Percentiles rank a stretch among this genome's conserved stretches.
phyloP scores from a whole-genome alignment of 768 basidiomycete species.

The Lanmaoa rubissima region DNA sequence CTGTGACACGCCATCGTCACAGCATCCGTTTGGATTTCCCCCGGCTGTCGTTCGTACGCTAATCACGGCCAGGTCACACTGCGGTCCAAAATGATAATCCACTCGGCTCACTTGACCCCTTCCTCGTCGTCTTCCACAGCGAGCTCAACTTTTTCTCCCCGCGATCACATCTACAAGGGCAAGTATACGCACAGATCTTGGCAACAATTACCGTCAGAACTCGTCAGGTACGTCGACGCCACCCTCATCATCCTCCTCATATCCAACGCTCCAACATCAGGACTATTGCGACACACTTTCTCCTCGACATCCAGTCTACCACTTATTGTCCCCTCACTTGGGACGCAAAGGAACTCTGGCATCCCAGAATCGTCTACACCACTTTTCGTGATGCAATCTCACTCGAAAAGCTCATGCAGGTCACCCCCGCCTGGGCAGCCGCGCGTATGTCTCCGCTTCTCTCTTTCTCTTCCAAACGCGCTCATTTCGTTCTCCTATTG shows the following conservation, averaged over 20 bases:
- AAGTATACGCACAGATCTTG: slow-evolving; percentile 57
- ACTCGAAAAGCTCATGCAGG: slow-evolving; percentile 59
- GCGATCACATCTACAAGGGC: slow-evolving; percentile 49
- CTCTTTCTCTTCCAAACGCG: neutral
- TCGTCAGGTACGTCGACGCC: slow-evolving; percentile 51
- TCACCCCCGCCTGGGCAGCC: slow-evolving; percentile 57
- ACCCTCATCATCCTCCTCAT: slow-evolving; percentile 24
- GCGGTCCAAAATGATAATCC: slow-evolving; percentile 35
- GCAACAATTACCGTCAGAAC: slow-evolving; percentile 60
- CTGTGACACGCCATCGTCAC: slow-evolving; percentile 31
- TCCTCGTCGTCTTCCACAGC: slow-evolving; percentile 20
- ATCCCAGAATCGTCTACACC: slow-evolving; percentile 58
- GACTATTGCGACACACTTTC: slow-evolving; percentile 46
- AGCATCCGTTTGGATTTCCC: slow-evolving; percentile 32
- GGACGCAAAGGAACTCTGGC: slow-evolving; percentile 55
- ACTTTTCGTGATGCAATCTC: slow-evolving; percentile 60
- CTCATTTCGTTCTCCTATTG: slow-evolving; percentile 3
- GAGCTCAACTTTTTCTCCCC: slow-evolving; percentile 1
- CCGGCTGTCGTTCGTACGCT: slow-evolving; percentile 38
- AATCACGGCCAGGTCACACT: slow-evolving; percentile 37
- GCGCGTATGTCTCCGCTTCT: slow-evolving; percentile 48
- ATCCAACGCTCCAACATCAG: slow-evolving; percentile 11
- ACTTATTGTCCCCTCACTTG: slow-evolving; percentile 49
- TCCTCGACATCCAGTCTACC: slow-evolving; percentile 44
- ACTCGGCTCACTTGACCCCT: slow-evolving; percentile 15